Percentiles rank a stretch among this genome's conserved stretches.
phyloP scores from a whole-genome alignment of 2,329 filamentous ascomycete species.

The Fusarium subtropicale region DNA sequence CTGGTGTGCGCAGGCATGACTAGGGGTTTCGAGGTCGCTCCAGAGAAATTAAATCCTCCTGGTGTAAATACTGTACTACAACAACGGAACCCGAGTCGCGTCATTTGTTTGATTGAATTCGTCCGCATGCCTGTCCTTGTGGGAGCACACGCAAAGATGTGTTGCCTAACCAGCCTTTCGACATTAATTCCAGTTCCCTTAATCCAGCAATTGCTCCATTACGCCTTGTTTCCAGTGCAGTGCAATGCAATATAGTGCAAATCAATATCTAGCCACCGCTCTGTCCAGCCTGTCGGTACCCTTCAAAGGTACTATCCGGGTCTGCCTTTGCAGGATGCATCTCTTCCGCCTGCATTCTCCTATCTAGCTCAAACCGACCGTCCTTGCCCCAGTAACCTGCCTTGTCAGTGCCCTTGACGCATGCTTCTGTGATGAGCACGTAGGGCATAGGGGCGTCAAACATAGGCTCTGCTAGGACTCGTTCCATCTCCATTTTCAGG shows the following conservation, averaged over 20 bases:
- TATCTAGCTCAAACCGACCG: constrained; percentile 75
- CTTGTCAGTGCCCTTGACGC: constrained; percentile 72
- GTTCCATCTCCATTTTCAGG: constrained; percentile 83
- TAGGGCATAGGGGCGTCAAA: constrained; percentile 83
- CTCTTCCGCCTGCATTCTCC: constrained; percentile 74
- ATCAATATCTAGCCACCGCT: constrained; percentile 56
- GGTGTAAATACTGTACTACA: constrained; percentile 61
- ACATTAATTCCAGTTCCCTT: constrained; percentile 21
- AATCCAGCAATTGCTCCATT: constrained; percentile 31
- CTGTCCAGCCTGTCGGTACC: constrained; percentile 60
- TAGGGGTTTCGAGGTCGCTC: constrained; percentile 50
- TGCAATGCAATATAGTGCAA: background rate
- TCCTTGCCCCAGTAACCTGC: constrained; percentile 75
- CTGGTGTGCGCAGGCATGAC: constrained; percentile 45
- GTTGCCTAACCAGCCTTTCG: constrained; percentile 29
- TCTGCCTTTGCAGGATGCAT: constrained; percentile 39
- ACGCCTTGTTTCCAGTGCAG: constrained; percentile 5
- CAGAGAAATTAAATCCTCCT: constrained; percentile 46
- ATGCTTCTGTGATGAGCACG: constrained; percentile 77
- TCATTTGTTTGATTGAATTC: constrained; percentile 49
- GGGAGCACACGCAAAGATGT: constrained; percentile 21
- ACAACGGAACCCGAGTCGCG: constrained; percentile 54
- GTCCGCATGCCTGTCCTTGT: constrained; percentile 34
- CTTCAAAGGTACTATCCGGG: constrained; percentile 53
- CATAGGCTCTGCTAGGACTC: constrained; percentile 81